Percentiles rank a stretch among this genome's conserved stretches.
These are phyloP conservation scores for Picea glauca DNA, from an alignment of 75 land plant genomes.

Conservation along the genomic window DNA sequence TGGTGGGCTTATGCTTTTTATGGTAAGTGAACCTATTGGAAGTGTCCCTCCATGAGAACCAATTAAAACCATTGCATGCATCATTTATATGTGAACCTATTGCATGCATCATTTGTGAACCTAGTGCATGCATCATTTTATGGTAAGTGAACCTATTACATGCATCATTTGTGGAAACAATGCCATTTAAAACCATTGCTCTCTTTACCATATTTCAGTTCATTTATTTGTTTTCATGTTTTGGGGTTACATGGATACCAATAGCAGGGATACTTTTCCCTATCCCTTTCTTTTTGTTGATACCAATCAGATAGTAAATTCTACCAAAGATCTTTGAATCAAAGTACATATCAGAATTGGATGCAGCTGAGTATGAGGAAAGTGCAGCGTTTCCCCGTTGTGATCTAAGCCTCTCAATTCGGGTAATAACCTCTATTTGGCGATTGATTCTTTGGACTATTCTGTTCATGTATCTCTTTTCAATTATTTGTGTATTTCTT, in stretches of 20 bases:
- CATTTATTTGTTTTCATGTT: constrained; percentile 70
- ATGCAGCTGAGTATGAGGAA: constrained; percentile 98
- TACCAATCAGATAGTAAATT: constrained; percentile 64
- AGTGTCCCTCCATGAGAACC: too few species aligned
- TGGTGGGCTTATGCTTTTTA: too few species aligned
- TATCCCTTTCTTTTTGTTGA: constrained; percentile 73
- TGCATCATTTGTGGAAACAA: constrained; percentile 84
- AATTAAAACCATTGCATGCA: too few species aligned
- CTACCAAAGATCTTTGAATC: constrained; percentile 71
- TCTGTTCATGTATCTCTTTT: neutral
- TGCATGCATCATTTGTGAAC: too few species aligned
- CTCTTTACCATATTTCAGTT: constrained; percentile 84
- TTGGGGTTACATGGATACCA: constrained; percentile 95
- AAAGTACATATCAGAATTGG: constrained; percentile 62
- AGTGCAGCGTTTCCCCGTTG: constrained; percentile 45
- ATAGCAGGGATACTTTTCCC: constrained; percentile 95
- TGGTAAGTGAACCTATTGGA: too few species aligned
- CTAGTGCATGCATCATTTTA: too few species aligned
- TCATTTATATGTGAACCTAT: too few species aligned
- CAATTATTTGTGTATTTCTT: neutral
- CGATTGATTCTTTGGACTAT: neutral
- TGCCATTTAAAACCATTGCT: constrained; percentile 70
- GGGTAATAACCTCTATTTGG: constrained; percentile 19
- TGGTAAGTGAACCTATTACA: too few species aligned
- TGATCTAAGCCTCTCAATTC: constrained; percentile 26